phyloP scores from a whole-genome alignment of 768 basidiomycete species.

The Grammothele lineata region DNA sequence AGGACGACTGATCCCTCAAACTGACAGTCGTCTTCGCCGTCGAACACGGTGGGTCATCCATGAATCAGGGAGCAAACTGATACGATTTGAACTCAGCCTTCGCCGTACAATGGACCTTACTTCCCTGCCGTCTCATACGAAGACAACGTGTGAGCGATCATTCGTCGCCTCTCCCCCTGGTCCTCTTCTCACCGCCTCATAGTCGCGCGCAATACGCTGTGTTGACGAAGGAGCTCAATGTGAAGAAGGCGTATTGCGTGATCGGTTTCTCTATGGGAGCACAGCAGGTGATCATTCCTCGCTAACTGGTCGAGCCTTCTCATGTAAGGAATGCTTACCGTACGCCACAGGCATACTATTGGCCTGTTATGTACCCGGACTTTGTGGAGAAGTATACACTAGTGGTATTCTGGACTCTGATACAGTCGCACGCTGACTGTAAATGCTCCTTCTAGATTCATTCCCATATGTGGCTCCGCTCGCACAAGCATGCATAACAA shows the following conservation, averaged over 20 bases:
- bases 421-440: too few species aligned
- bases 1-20: background rate
- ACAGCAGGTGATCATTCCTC: constrained; percentile 41
- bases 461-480: constrained; percentile 50
- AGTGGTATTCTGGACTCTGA: too few species aligned
- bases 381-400: constrained; percentile 47
- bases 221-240: constrained; percentile 41
- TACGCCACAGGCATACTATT: constrained; percentile 45
- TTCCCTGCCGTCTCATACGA: constrained; percentile 54
- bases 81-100: too few species aligned
- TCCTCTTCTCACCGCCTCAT: background rate
- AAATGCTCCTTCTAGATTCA: too few species aligned
- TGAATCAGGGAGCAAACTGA: too few species aligned
- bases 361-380: constrained; percentile 53
- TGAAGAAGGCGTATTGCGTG: constrained; percentile 42
- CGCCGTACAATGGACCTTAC: constrained; percentile 54
- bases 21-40: constrained; percentile 55
- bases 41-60: constrained; percentile 48
- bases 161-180: too few species aligned
- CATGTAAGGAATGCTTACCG: background rate
- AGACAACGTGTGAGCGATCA: constrained; percentile 46
- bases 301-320: too few species aligned
- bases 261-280: constrained; percentile 62
- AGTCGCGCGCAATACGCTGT: constrained; percentile 55
- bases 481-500: constrained; percentile 53